Percentiles rank a stretch among this genome's conserved stretches.
Conservation (phyloP, 1,284 basidiomycete genomes). For the Ustilago vetiveriae region DNA sequence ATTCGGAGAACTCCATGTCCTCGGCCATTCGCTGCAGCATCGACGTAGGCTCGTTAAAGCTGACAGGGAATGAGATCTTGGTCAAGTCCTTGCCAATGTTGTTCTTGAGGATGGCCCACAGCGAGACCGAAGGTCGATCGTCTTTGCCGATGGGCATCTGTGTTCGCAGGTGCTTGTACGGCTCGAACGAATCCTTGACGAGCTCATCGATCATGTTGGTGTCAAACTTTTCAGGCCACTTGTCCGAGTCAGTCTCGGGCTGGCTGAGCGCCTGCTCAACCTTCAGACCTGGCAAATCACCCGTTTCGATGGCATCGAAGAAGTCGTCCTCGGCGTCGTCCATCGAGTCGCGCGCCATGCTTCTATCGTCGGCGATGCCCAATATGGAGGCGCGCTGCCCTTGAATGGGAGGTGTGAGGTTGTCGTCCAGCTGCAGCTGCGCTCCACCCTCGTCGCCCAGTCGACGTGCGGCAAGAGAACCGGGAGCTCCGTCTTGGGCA, state of each 20-base stretch:
- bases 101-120: conserved; percentile 95
- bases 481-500: conserved; percentile 7
- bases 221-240: conserved; percentile 47
- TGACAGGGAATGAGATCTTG: conserved; percentile 93
- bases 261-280: conserved; percentile 50
- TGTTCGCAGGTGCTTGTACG: conserved; percentile 76
- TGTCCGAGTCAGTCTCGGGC: conserved; percentile 15
- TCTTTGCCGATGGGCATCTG: conserved; percentile 78
- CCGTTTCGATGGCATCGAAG: conserved; percentile 93
- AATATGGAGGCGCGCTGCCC: conserved; percentile 25
- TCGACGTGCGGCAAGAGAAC: conserved; percentile 38
- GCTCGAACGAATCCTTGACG: conserved; percentile 44
- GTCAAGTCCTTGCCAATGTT: conserved; percentile 97
- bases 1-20: conserved; percentile 67
- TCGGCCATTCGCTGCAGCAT: conserved; percentile 80
- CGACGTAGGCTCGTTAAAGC: conserved; percentile 80
- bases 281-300: conserved; percentile 59
- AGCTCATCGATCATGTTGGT: conserved; percentile 43
- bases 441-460: conserved; percentile 34
- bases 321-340: conserved; percentile 96
- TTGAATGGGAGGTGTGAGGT: conserved; percentile 30
- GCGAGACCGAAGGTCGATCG: conserved; percentile 85
- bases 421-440: conserved; percentile 33
- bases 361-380: conserved; percentile 29
- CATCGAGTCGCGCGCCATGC: conserved; percentile 29